These are phyloP conservation scores for Rhododendron simsii DNA, from an alignment of 148 eudicot genomes.

Conservation along the genomic window DNA sequence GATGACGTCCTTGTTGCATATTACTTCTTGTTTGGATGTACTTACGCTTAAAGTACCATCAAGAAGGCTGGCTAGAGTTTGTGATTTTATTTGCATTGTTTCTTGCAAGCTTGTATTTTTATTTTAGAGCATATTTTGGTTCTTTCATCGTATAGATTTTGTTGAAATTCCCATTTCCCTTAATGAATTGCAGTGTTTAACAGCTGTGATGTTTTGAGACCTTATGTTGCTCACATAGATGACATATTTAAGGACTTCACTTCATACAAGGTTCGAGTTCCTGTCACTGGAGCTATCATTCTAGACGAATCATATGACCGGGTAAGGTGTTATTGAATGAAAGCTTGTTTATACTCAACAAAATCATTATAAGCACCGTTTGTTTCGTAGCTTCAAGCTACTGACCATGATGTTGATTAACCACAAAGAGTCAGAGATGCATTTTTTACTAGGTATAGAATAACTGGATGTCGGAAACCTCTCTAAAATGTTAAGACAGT, in stretches of 20 bases:
- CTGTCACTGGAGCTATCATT: constrained; percentile 97
- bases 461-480: neutral
- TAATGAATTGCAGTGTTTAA: constrained; percentile 72
- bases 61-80: neutral
- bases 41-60: neutral
- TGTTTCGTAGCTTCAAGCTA: neutral
- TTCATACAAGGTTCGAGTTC: constrained; percentile 97
- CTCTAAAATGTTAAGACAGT: neutral
- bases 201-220: constrained; percentile 91
- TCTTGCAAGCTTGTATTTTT: neutral
- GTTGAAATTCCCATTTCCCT: constrained; percentile 29
- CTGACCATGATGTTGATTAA: neutral
- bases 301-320: constrained; percentile 80
- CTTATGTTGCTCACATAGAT: constrained; percentile 92
- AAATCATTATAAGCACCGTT: neutral
- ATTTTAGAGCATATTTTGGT: neutral
- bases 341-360: neutral
- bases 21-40: neutral
- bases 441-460: neutral
- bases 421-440: neutral
- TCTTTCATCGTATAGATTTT: neutral
- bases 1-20: neutral
- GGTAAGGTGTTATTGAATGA: constrained; percentile 45
- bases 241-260: constrained; percentile 98
- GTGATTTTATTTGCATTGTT: neutral